A percentile compares a stretch with the other conserved stretches of the same genome.
These are phyloP conservation scores for Whalleya microplaca DNA, from an alignment of 2,329 filamentous ascomycete genomes.

Conservation along the genomic window DNA sequence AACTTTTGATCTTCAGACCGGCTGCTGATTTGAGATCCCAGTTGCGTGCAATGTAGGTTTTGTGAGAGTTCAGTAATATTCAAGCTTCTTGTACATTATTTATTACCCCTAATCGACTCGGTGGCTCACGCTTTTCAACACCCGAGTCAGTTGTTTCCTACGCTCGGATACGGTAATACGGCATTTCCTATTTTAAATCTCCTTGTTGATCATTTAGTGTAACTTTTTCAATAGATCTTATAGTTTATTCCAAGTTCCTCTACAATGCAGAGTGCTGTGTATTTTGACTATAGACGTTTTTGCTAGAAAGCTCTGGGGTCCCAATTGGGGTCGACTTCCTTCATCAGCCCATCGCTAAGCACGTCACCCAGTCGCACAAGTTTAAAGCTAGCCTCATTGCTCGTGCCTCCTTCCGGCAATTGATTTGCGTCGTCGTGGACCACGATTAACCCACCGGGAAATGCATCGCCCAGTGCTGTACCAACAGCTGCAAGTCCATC, in stretches of 20 bases:
- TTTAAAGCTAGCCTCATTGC: conserved; percentile 54
- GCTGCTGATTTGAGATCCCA: too few relatives aligned
- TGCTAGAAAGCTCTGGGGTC: conserved; percentile 39
- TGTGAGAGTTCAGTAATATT: background rate
- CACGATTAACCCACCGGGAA: conserved; percentile 50
- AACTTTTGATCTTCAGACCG: conserved; percentile 24
- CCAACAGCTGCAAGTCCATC: conserved; percentile 55
- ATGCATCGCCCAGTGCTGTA: conserved; percentile 44
- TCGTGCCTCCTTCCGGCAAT: conserved; percentile 48
- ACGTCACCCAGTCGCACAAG: conserved; percentile 47
- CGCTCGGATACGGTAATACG: too few relatives aligned
- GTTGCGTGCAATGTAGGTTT: background rate
- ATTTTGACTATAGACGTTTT: background rate
- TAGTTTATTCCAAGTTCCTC: background rate
- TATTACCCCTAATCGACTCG: background rate
- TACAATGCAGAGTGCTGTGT: background rate
- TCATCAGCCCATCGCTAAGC: conserved; percentile 41
- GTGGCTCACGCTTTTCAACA: too few relatives aligned
- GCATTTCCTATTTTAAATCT: too few relatives aligned
- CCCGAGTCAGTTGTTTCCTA: too few relatives aligned
- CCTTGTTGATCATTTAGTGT: too few relatives aligned
- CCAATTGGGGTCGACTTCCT: conserved; percentile 44
- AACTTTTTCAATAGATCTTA: background rate
- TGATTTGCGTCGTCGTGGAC: conserved; percentile 59
- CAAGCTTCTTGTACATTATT: background rate